Evolutionary conservation across 2,329 filamentous ascomycete species (phyloP), one percentile per base, ranked within the genome.

Genomic region (Aspergillus ustus): DNA sequence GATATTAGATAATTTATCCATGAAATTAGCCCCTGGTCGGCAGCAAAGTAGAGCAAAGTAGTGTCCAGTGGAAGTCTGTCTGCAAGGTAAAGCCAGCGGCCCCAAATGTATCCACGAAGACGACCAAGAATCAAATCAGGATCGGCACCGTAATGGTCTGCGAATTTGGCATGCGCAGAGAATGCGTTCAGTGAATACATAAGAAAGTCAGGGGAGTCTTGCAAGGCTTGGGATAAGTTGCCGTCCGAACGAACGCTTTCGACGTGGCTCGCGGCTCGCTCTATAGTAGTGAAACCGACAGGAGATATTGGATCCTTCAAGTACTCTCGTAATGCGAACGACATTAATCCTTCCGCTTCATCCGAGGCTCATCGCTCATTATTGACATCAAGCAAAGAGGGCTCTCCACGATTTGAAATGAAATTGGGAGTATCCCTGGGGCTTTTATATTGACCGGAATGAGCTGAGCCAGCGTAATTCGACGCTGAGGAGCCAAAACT

Each of bases 401-500:
- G 1, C 8, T 13, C 4, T 13, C 11, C 11, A 37, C 9, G 8
- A 5, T 5, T 13, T 11, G 34, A 37, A 15, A 5, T 11, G 15
- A 15, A 15, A 15, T 4, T 2, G 11, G 34, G 11, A 5, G 34
- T 37, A 37, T 13, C 9, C 2, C 2, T 5, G 25, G 11, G 11
- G 7, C n/a, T 17, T 8, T n/a, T 17, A 19, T 51, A 34, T 0
- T 34, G 48, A 6, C 15, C 48, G n/a, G 48, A 31, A 37, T 13
- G 34, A 37, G 34, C 34, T 11, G 34, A 37, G 11, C 34, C 34
- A 9, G 34, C 11, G 48, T 51, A 34, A 15, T 29, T 51, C 15
- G 48, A 51, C 13, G 48, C 48, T 4, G 48, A 51, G 29, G 48
- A 51, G 17, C 48, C 48, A n/a, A 51, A 51, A 17, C 48, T 51